Conservation (phyloP, 2,329 filamentous ascomycete species). For the Pseudocercospora fuligena region DNA sequence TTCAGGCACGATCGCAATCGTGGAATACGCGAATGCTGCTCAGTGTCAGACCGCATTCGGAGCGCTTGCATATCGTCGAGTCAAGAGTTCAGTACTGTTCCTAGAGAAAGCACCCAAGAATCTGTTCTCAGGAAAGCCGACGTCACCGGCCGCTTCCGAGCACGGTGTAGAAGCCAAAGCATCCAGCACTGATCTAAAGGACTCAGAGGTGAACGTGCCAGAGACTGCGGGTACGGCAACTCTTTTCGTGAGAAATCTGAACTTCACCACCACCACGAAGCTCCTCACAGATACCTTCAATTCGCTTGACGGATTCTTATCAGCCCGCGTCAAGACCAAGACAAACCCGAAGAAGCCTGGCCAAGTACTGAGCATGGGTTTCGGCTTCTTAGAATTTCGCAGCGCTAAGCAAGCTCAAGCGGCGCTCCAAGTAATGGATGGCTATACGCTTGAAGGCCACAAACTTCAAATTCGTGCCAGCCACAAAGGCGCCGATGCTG, state of each 20-base stretch:
- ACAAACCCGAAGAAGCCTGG: conserved; percentile 88
- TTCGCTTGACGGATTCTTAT: conserved; percentile 83
- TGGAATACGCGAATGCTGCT: conserved; percentile 79
- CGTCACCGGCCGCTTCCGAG: conserved; percentile 31
- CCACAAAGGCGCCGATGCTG: conserved; percentile 84
- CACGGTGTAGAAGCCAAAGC: conserved; percentile 58
- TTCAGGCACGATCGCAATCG: conserved; percentile 88
- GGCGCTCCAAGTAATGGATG: conserved; percentile 85
- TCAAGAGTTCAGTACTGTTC: conserved; percentile 90
- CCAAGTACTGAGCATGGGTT: conserved; percentile 92
- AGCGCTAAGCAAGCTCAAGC: conserved; percentile 77
- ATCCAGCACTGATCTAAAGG: conserved; percentile 70
- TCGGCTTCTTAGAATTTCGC: conserved; percentile 90
- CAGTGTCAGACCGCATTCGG: conserved; percentile 84
- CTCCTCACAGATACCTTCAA: conserved; percentile 77
- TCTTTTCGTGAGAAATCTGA: conserved; percentile 90
- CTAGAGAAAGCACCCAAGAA: conserved; percentile 90
- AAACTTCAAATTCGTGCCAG: conserved; percentile 83
- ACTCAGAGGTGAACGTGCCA: conserved; percentile 50
- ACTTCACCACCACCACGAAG: conserved; percentile 83
- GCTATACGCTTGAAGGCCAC: conserved; percentile 83
- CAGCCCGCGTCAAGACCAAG: conserved; percentile 90
- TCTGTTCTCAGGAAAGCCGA: conserved; percentile 61
- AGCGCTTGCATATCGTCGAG: conserved; percentile 82
- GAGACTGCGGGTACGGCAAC: conserved; percentile 68